Percentiles rank a stretch among this genome's conserved stretches.
These are phyloP conservation scores for Camptophora hylomeconis DNA, from an alignment of 2,329 filamentous ascomycete genomes.

Conservation along the genomic window DNA sequence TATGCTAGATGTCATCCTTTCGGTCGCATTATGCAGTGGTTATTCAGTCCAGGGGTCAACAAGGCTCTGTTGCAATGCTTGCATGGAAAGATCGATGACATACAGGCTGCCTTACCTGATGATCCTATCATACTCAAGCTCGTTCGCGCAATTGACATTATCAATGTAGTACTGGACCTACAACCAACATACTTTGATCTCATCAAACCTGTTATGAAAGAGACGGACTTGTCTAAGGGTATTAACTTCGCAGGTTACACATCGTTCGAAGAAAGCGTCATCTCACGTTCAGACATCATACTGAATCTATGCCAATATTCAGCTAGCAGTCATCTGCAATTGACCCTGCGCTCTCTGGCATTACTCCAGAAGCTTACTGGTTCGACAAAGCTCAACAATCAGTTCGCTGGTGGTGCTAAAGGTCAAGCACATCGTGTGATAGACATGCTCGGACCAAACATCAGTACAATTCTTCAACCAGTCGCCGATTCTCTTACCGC, in stretches of 20 bases:
- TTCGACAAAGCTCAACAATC: conserved; percentile 56
- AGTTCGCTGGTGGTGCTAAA: conserved; percentile 10
- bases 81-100: conserved; percentile 59
- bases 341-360: conserved; percentile 68
- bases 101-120: conserved; percentile 59
- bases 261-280: conserved; percentile 84
- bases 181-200: conserved; percentile 88
- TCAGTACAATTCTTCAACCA: conserved; percentile 54
- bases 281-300: conserved; percentile 66
- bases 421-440: conserved; percentile 43
- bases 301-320: conserved; percentile 78
- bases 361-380: conserved; percentile 77
- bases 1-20: conserved; percentile 90
- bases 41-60: conserved; percentile 86
- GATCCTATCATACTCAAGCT: conserved; percentile 73
- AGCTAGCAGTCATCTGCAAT: conserved; percentile 64
- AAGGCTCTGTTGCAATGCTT: conserved; percentile 64
- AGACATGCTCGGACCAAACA: conserved; percentile 71
- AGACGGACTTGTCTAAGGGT: conserved; percentile 44
- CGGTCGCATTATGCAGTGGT: conserved; percentile 90
- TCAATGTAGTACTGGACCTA: conserved; percentile 69
- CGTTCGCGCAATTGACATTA: conserved; percentile 67
- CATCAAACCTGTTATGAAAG: conserved; percentile 63
- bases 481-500: conserved; percentile 61
- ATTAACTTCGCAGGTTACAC: conserved; percentile 65